Conservation (phyloP, 441 rosid species). For the Arabidopsis hybrid region DNA sequence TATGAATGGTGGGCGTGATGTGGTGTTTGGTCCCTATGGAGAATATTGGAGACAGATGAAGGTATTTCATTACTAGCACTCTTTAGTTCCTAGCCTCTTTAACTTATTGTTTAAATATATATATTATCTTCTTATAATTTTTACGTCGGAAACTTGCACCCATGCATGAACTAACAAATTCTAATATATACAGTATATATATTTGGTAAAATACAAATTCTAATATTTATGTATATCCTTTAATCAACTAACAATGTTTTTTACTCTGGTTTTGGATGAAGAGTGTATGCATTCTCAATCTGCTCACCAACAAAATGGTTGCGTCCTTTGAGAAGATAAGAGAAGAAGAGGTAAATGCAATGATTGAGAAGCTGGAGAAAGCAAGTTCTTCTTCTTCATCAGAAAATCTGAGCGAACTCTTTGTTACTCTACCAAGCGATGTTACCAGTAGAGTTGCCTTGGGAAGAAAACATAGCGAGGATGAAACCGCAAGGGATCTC, state of each 20-base stretch:
- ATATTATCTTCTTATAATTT: neutral
- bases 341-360: constrained; percentile 47
- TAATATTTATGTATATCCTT: neutral
- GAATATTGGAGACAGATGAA: constrained; percentile 62
- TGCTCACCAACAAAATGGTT: constrained; percentile 53
- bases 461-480: constrained; percentile 38
- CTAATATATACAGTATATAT: neutral
- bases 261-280: neutral
- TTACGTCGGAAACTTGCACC: neutral
- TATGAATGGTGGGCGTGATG: constrained; percentile 44
- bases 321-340: constrained; percentile 47
- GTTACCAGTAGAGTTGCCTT: constrained; percentile 48
- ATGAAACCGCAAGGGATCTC: constrained; percentile 22
- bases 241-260: neutral
- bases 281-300: constrained; percentile 50
- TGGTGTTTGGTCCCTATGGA: constrained; percentile 53
- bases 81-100: neutral
- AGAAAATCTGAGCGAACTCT: constrained; percentile 42
- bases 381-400: constrained; percentile 17
- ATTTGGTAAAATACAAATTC: neutral
- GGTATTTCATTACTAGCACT: neutral
- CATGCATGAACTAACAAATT: neutral
- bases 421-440: constrained; percentile 39
- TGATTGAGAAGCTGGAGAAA: constrained; percentile 37
- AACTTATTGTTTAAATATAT: no score